Conservation (phyloP, 306 rosid species). For the Arachis stenosperma region DNA sequence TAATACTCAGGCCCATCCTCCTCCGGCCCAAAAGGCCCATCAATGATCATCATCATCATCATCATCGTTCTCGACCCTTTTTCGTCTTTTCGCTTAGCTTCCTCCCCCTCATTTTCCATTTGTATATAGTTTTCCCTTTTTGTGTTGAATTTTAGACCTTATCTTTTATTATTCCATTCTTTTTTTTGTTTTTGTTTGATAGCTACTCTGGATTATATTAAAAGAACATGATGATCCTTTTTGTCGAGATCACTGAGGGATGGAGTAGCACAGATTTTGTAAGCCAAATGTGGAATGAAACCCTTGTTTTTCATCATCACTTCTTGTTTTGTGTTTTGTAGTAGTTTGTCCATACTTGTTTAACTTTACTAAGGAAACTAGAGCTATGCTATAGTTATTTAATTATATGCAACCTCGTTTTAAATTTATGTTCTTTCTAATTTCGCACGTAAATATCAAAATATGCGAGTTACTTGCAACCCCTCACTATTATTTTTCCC, state of each 20-base stretch:
- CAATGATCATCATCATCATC: slow-evolving; percentile 45
- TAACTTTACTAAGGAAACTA: no score
- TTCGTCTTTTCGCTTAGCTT: slow-evolving; percentile 1
- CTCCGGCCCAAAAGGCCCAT: slow-evolving; percentile 48
- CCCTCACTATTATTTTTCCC: no score
- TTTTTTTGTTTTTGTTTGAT: slow-evolving; percentile 23
- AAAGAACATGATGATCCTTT: not conserved
- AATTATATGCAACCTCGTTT: not conserved
- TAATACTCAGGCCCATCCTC: slow-evolving; percentile 43
- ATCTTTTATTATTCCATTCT: not conserved
- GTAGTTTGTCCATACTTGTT: no score
- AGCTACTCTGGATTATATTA: not conserved
- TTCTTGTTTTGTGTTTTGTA: no score
- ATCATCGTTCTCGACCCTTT: not conserved
- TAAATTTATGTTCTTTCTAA: not conserved
- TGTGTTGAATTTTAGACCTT: slow-evolving; percentile 1
- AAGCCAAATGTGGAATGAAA: slow-evolving; percentile 13
- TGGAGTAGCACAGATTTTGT: slow-evolving; percentile 5
- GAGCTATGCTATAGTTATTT: not conserved
- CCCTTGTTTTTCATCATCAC: not conserved
- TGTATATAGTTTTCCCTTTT: slow-evolving; percentile 14
- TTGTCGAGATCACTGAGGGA: not conserved
- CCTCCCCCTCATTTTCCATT: not conserved
- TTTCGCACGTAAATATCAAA: not conserved
- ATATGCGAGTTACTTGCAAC: no score